phyloP scores from a whole-genome alignment of 2,329 filamentous ascomycete species.

The Chalaropsis thielavioides region DNA sequence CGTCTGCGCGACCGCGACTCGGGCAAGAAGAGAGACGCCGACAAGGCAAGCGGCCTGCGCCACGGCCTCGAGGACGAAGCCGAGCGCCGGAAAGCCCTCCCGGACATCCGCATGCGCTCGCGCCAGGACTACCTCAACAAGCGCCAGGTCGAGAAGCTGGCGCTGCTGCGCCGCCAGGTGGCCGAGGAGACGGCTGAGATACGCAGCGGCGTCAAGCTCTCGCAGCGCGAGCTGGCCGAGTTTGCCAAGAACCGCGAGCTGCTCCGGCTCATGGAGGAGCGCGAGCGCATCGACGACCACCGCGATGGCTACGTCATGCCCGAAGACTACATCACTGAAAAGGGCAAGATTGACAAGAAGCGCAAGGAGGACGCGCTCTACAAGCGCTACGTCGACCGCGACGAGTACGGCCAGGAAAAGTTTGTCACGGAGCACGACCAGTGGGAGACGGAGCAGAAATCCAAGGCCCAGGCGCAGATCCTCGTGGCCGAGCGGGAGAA shows the following conservation, averaged over 20 bases:
- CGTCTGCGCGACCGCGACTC: conserved; percentile 59
- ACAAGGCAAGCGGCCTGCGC: conserved; percentile 33
- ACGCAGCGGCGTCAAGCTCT: conserved; percentile 58
- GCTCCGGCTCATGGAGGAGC: conserved; percentile 66
- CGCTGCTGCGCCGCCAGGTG: conserved; percentile 78
- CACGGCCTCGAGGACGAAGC: conserved; percentile 37
- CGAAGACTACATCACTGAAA: conserved; percentile 88
- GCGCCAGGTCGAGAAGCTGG: conserved; percentile 71
- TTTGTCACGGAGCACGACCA: conserved; percentile 90
- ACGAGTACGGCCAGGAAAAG: conserved; percentile 75
- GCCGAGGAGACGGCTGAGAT: conserved; percentile 75
- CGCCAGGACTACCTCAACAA: conserved; percentile 91
- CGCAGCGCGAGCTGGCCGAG: conserved; percentile 66
- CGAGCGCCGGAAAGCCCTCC: conserved; percentile 55
- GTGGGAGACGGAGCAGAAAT: conserved; percentile 82
- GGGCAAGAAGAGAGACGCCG: conserved; percentile 49
- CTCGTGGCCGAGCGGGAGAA: conserved; percentile 59
- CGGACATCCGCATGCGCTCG: conserved; percentile 67
- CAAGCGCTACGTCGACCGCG: conserved; percentile 74
- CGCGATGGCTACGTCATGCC: conserved; percentile 85
- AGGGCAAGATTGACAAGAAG: conserved; percentile 73
- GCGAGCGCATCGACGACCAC: conserved; percentile 78
- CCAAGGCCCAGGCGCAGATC: conserved; percentile 79
- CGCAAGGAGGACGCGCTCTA: conserved; percentile 84
- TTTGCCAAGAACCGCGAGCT: conserved; percentile 82